Percentiles rank a stretch among this genome's conserved stretches.
These are phyloP conservation scores for Thymus mandschuricus DNA, from an alignment of 257 asterid genomes.

Conservation along the genomic window DNA sequence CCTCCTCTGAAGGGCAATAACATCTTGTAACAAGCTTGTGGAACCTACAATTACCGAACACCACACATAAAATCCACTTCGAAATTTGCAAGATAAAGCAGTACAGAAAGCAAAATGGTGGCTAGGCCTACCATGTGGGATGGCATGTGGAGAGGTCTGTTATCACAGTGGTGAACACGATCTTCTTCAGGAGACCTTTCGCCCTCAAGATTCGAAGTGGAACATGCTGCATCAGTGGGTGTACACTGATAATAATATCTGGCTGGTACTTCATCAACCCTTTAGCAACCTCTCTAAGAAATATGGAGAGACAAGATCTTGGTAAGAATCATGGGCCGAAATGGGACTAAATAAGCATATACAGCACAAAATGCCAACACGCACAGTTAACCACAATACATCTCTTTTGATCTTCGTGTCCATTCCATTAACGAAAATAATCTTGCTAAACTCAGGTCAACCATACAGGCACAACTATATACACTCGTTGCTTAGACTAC, in stretches of 20 bases:
- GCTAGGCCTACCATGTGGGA: conserved; percentile 83
- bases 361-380: neutral
- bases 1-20: conserved; percentile 96
- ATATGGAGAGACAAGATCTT: conserved; percentile 33
- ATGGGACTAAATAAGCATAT: conserved; percentile 12
- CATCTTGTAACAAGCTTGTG: conserved; percentile 99
- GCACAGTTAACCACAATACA: neutral
- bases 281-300: conserved; percentile 85
- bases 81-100: neutral
- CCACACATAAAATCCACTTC: conserved; percentile 26
- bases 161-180: conserved; percentile 89
- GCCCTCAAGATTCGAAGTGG: conserved; percentile 93
- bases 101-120: conserved; percentile 28
- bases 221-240: conserved; percentile 98
- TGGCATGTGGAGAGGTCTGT: conserved; percentile 95
- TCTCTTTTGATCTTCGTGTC: conserved; percentile 3
- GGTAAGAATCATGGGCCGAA: conserved; percentile 25
- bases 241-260: conserved; percentile 94
- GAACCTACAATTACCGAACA: conserved; percentile 64
- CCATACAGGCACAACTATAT: neutral
- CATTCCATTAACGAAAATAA: conserved; percentile 16
- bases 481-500: too few relatives aligned
- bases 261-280: conserved; percentile 97
- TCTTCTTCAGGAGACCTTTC: conserved; percentile 92
- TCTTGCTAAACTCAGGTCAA: neutral